Base-by-base conservation (phyloP, 352 stramenopile genomes). In the Pythium graminicola region DNA sequence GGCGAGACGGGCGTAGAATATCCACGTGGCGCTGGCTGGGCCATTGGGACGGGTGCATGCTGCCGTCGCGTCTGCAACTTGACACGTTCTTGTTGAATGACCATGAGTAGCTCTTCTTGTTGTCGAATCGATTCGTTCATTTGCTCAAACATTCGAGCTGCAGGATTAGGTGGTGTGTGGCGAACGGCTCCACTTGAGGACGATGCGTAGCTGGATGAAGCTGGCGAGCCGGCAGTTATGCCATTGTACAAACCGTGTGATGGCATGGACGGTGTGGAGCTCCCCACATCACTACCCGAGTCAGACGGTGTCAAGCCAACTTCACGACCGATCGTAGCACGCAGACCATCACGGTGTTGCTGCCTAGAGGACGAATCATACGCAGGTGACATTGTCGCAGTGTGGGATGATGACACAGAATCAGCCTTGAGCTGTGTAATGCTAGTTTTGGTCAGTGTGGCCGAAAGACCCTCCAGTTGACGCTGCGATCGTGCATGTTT, bases 41-140 rank as follows among this genome's bases (percentile, higher is more conserved):
- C n/a, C n/a, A n/a, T n/a, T n/a, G n/a, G n/a, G n/a, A n/a, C n/a
- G n/a, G n/a, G n/a, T 38, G 31, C 31, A 38, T 47, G 24, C 42
- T 60, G 58, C 47, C 62, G 46, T 2, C 46, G 46, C 2, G 40
- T 53, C 32, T 66, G 52, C 19, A 62, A 22, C 57, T 56, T 59
- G 24, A 53, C 59, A 6, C 52, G 52, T 22, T 65, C 58, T 35
- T 60, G 46, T 41, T 66, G 58, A 36, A 66, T 61, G 22, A 58
- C 54, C 26, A 51, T 32, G 23, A 66, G 49, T 40, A 66, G 58
- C 24, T 66, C 58, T 14, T 66, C 46, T 20, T 66, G 58, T 28
- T 61, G 58, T 14, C 52, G 51, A 17, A 66, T 66, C 26, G 58
- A 57, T 19, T 36, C 42, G 51, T 66, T 61, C 58, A 66, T 61